Evolutionary conservation across 179 eudicot species (phyloP).

Genomic region (Silene vulgaris): DNA sequence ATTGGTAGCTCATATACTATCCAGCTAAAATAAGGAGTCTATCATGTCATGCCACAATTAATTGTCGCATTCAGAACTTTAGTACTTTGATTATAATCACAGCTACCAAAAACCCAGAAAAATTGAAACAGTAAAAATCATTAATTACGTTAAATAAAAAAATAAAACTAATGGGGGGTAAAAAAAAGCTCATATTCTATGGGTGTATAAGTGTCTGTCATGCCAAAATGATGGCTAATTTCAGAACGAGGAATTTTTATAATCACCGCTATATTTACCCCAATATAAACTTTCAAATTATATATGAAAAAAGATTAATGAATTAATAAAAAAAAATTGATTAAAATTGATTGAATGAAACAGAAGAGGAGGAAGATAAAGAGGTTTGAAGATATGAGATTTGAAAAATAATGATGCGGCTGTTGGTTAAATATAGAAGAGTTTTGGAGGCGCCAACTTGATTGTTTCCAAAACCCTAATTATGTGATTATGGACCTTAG

Average conservation of each 20-base stretch:
- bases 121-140: not conserved
- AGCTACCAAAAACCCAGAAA: conserved; percentile 20
- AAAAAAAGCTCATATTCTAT: conserved; percentile 69
- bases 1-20: conserved; percentile 38
- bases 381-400: not conserved
- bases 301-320: not conserved
- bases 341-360: not conserved
- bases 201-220: conserved; percentile 70
- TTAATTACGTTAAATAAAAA: not conserved
- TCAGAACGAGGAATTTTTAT: conserved; percentile 79
- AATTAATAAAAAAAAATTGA: not conserved
- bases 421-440: not conserved
- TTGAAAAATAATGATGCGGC: not conserved
- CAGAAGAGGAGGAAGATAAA: not conserved
- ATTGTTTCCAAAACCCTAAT: not conserved
- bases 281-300: not conserved
- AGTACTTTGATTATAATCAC: conserved; percentile 24
- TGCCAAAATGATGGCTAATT: conserved; percentile 45
- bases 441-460: not conserved
- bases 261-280: conserved; percentile 46
- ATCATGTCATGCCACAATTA: conserved; percentile 28
- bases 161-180: not conserved
- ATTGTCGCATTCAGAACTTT: conserved; percentile 19
- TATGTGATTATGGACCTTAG: not conserved
- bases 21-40: conserved; percentile 34